Percentiles rank a stretch among this genome's conserved stretches.
phyloP scores from a whole-genome alignment of 2,329 filamentous ascomycete species.

The Sporothrix dimorphospora region DNA sequence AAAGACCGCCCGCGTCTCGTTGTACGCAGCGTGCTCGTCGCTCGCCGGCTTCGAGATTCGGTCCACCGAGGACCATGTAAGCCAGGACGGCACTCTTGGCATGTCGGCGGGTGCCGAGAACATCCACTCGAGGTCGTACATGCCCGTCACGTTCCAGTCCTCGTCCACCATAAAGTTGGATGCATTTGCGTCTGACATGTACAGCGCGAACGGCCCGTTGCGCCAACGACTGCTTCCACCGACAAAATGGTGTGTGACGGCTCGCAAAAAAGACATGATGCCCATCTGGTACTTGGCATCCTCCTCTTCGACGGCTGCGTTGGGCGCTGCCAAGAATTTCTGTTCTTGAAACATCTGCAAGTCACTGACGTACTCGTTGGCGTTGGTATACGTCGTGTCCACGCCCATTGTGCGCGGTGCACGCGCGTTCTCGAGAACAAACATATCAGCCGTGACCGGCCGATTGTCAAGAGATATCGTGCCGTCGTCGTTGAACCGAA shows the following conservation, averaged over 20 bases:
- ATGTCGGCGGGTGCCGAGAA: slow-evolving; percentile 39
- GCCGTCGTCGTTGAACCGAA: slow-evolving; percentile 36
- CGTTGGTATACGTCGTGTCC: slow-evolving; percentile 40
- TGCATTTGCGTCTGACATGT: slow-evolving; percentile 39
- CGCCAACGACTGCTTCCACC: neutral
- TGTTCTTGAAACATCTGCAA: slow-evolving; percentile 38
- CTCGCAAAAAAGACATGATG: slow-evolving; percentile 25
- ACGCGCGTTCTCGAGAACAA: slow-evolving; percentile 43
- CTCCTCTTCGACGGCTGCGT: slow-evolving; percentile 33
- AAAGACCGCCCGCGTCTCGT: neutral
- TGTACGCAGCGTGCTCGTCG: neutral
- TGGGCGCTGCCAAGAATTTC: slow-evolving; percentile 37
- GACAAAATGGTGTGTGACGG: slow-evolving; percentile 12
- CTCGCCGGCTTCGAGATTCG: neutral
- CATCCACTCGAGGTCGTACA: slow-evolving; percentile 43
- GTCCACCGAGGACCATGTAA: slow-evolving; percentile 34
- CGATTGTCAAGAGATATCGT: slow-evolving; percentile 30
- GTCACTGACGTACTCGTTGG: slow-evolving; percentile 38
- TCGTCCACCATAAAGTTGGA: slow-evolving; percentile 42
- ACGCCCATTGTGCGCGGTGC: slow-evolving; percentile 38
- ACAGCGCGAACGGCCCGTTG: slow-evolving; percentile 34
- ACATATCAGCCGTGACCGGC: slow-evolving; percentile 34
- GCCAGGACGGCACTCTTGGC: slow-evolving; percentile 40
- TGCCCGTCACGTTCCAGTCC: slow-evolving; percentile 41
- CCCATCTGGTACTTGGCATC: slow-evolving; percentile 40